These are phyloP conservation scores for Hyaloscypha hepaticicola DNA, from an alignment of 495 filamentous ascomycete species.

Conservation along the genomic window DNA sequence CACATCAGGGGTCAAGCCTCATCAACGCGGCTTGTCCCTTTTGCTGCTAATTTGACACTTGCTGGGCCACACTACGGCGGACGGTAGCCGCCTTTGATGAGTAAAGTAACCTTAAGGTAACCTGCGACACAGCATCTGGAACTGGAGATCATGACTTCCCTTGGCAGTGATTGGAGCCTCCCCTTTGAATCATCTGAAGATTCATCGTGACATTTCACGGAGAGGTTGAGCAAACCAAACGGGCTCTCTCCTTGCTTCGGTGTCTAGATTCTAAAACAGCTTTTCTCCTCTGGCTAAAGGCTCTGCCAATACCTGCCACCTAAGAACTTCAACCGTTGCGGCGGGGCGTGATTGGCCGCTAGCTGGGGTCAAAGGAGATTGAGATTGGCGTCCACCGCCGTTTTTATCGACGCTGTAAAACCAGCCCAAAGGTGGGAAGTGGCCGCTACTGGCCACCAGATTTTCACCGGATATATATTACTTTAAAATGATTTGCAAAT, in stretches of 20 bases:
- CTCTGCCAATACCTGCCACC: neutral
- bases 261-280: neutral
- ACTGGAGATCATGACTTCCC: neutral
- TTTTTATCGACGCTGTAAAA: neutral
- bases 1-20: conserved; percentile 4
- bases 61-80: neutral
- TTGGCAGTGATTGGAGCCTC: neutral
- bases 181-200: neutral
- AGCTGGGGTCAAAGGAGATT: neutral
- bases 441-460: no score
- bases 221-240: neutral
- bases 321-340: neutral
- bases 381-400: neutral
- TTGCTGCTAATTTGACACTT: neutral
- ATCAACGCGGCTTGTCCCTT: neutral
- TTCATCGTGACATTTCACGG: neutral
- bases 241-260: conserved; percentile 1
- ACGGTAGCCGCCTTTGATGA: neutral
- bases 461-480: neutral
- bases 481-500: neutral
- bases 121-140: neutral
- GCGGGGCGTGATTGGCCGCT: neutral
- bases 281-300: neutral
- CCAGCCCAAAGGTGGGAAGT: neutral
- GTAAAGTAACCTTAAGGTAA: no score